phyloP scores from a whole-genome alignment of 371 early-diverging fungal genomes.

The Rhizopus stolonifer region DNA sequence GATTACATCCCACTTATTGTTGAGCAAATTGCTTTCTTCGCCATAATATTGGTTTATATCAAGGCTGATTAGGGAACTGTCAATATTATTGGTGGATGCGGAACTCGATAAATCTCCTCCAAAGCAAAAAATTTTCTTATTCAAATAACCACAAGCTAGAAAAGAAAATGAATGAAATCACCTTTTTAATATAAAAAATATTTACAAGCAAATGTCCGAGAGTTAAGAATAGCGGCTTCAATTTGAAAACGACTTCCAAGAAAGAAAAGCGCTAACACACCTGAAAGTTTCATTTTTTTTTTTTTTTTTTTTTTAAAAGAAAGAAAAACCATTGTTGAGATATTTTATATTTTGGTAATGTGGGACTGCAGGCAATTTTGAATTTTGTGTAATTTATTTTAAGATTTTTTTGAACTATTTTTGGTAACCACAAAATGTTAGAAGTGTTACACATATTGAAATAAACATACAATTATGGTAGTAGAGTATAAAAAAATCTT shows the following conservation, averaged over 20 bases:
- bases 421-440: too few relatives aligned
- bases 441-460: too few relatives aligned
- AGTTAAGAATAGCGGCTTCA: not conserved
- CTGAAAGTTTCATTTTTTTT: not conserved
- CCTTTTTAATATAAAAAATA: not conserved
- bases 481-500: too few relatives aligned
- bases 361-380: too few relatives aligned
- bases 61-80: not conserved
- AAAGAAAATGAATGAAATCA: not conserved
- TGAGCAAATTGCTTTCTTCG: not conserved
- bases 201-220: constrained; percentile 2
- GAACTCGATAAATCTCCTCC: constrained; percentile 4
- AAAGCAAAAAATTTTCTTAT: constrained; percentile 5
- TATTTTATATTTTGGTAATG: too few relatives aligned
- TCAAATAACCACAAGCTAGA: constrained; percentile 7
- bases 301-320: too few relatives aligned
- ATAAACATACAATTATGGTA: too few relatives aligned
- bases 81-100: not conserved
- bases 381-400: too few relatives aligned
- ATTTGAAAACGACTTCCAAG: not conserved
- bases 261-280: not conserved
- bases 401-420: too few relatives aligned
- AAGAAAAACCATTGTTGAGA: too few relatives aligned
- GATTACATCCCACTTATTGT: constrained; percentile 3
- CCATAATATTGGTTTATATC: not conserved